A percentile compares a stretch with the other conserved stretches of the same genome.
phyloP scores from a whole-genome alignment of 2,329 filamentous ascomycete genomes.

The Trichoderma semiorbis region DNA sequence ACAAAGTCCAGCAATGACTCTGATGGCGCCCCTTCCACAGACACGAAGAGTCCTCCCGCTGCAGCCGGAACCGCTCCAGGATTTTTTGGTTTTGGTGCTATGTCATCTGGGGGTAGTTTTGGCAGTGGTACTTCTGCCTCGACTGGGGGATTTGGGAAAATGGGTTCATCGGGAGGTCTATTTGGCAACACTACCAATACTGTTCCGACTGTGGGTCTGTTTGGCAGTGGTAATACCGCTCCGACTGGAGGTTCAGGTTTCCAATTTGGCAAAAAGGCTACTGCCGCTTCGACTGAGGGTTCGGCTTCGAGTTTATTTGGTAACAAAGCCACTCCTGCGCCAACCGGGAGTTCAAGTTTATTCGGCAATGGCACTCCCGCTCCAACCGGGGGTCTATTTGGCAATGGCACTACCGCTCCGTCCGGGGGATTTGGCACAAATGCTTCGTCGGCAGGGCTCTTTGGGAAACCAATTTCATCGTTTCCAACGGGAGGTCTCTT shows the following conservation, averaged over 20 bases:
- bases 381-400: neutral
- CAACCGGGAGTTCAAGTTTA: too few species aligned
- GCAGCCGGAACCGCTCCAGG: neutral
- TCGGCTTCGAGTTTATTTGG: neutral
- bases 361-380: neutral
- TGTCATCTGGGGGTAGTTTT: neutral
- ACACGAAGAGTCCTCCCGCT: neutral
- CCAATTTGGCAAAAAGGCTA: neutral
- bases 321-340: neutral
- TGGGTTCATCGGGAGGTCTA: neutral
- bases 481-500: neutral
- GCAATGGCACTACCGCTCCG: neutral
- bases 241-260: neutral
- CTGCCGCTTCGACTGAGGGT: neutral
- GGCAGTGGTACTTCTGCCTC: neutral
- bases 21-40: neutral
- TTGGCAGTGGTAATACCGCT: neutral
- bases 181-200: neutral
- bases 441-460: neutral
- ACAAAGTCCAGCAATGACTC: neutral
- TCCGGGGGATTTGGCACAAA: neutral
- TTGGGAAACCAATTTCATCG: neutral
- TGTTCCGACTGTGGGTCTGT: neutral
- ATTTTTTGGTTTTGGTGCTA: neutral
- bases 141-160: neutral